phyloP scores from a whole-genome alignment of 805 yeast genomes.

The Candida tallmaniae region DNA sequence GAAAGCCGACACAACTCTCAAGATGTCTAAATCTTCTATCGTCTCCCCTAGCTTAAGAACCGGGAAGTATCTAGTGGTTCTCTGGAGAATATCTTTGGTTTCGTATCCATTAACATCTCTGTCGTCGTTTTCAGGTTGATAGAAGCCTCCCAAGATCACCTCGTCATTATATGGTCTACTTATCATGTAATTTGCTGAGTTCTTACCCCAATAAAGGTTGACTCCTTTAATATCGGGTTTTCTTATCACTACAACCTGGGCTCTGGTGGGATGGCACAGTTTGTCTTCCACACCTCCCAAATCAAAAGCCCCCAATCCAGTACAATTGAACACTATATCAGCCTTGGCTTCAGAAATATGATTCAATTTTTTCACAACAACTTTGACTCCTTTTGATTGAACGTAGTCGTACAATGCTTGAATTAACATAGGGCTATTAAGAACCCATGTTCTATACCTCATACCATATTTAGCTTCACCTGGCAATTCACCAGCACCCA shows the following conservation, averaged over 20 bases:
- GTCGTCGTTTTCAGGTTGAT: slow-evolving; percentile 61
- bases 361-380: slow-evolving; percentile 1
- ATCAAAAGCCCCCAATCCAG: slow-evolving; percentile 64
- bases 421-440: slow-evolving; percentile 18
- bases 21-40: slow-evolving; percentile 40
- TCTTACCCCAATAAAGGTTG: slow-evolving; percentile 55
- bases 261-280: slow-evolving; percentile 66
- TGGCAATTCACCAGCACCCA: slow-evolving; percentile 35
- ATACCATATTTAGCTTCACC: slow-evolving; percentile 54
- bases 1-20: slow-evolving; percentile 64
- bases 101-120: slow-evolving; percentile 54
- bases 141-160: slow-evolving; percentile 70
- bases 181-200: slow-evolving; percentile 57
- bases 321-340: slow-evolving; percentile 61
- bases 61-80: slow-evolving; percentile 54
- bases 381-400: slow-evolving; percentile 12
- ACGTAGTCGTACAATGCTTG: slow-evolving; percentile 11
- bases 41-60: slow-evolving; percentile 16
- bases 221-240: slow-evolving; percentile 67
- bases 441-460: slow-evolving; percentile 14
- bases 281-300: slow-evolving; percentile 64
- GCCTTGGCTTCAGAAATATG: not conserved
- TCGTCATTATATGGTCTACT: slow-evolving; percentile 68
- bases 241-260: slow-evolving; percentile 69
- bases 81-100: slow-evolving; percentile 54